These are phyloP conservation scores for Aegilops speltoides DNA, from an alignment of 176 grass and related monocot genomes.

Conservation along the genomic window DNA sequence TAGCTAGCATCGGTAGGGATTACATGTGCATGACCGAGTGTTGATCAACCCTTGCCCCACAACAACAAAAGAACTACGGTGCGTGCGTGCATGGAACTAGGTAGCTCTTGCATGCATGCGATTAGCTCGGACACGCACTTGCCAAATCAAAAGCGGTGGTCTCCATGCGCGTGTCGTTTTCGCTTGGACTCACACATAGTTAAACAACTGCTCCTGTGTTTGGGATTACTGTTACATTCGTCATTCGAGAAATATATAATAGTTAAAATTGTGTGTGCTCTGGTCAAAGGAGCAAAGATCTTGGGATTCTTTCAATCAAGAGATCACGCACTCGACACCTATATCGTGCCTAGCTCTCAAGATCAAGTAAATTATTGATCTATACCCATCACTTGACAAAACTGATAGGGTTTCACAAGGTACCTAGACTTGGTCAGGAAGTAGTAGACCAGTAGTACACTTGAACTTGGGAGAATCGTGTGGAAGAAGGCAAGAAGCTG, in stretches of 20 bases:
- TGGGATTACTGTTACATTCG: neutral
- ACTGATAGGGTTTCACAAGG: neutral
- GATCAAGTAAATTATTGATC: too few relatives aligned
- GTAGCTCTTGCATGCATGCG: neutral
- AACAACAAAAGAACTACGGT: neutral
- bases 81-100: constrained; percentile 3
- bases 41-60: neutral
- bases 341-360: neutral
- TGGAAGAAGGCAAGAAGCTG: too few relatives aligned
- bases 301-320: neutral
- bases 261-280: neutral
- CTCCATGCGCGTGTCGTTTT: constrained; percentile 25
- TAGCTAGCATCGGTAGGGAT: neutral
- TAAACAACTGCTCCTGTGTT: neutral
- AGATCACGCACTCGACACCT: neutral
- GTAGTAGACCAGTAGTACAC: neutral
- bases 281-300: constrained; percentile 15
- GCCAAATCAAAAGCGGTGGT: constrained; percentile 28
- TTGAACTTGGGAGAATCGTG: neutral
- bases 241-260: neutral
- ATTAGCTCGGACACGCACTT: neutral
- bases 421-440: too few relatives aligned
- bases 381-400: too few relatives aligned
- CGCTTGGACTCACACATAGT: neutral
- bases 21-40: neutral